phyloP scores from a whole-genome alignment of 202 grass and related monocot species.

The Alloteropsis angusta region DNA sequence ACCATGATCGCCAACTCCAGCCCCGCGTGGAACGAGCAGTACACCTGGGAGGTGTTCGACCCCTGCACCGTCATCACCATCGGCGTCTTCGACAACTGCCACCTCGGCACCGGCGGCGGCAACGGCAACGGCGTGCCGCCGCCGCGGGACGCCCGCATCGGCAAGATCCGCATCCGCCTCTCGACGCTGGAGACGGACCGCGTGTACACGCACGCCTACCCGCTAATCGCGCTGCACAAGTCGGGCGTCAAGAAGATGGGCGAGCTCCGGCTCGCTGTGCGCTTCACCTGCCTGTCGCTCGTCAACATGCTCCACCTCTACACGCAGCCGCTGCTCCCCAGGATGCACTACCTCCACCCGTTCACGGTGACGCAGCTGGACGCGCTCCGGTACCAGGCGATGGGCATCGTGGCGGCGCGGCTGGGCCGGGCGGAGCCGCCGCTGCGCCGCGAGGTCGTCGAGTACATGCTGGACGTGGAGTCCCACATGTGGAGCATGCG shows the following conservation, averaged over 20 bases:
- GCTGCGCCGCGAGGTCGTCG: slow-evolving; percentile 78
- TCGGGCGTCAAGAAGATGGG: slow-evolving; percentile 96
- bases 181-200: slow-evolving; percentile 80
- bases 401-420: slow-evolving; percentile 65
- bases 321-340: slow-evolving; percentile 67
- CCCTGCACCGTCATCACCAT: slow-evolving; percentile 89
- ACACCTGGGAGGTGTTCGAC: slow-evolving; percentile 97
- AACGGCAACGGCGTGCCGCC: neutral
- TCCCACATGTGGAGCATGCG: slow-evolving; percentile 98
- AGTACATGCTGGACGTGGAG: slow-evolving; percentile 98
- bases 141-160: slow-evolving; percentile 50
- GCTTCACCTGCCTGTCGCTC: slow-evolving; percentile 76
- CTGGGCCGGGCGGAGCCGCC: slow-evolving; percentile 70
- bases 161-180: slow-evolving; percentile 78
- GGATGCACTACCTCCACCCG: slow-evolving; percentile 86
- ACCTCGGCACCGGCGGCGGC: slow-evolving; percentile 36
- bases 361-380: slow-evolving; percentile 83
- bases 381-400: slow-evolving; percentile 83
- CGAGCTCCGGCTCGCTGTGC: slow-evolving; percentile 68
- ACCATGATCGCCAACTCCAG: slow-evolving; percentile 62
- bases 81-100: slow-evolving; percentile 88
- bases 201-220: slow-evolving; percentile 82
- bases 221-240: slow-evolving; percentile 53
- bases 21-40: slow-evolving; percentile 88
- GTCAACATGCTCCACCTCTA: slow-evolving; percentile 85